Conservation (phyloP, 257 asterid genomes). For the Rauvolfia tetraphylla region DNA sequence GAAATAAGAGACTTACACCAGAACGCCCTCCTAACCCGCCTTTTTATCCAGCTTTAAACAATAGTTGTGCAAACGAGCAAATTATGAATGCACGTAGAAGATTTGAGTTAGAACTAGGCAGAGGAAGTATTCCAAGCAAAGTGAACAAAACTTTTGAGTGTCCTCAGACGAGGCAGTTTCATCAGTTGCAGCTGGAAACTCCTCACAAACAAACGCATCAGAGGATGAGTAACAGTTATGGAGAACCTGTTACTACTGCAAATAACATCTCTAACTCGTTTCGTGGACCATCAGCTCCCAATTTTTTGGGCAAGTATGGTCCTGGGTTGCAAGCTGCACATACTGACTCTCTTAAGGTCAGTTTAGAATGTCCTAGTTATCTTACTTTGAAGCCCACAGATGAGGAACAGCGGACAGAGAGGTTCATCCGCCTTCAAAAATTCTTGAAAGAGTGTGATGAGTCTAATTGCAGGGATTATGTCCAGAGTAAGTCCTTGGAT, state of each 20-base stretch:
- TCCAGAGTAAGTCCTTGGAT: slow-evolving; percentile 54
- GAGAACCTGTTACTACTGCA: slow-evolving; percentile 32
- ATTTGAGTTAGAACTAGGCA: slow-evolving; percentile 82
- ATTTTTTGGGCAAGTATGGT: slow-evolving; percentile 42
- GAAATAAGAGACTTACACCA: slow-evolving; percentile 74
- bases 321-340: slow-evolving; percentile 35
- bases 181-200: slow-evolving; percentile 38
- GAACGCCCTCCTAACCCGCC: slow-evolving; percentile 67
- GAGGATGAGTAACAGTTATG: slow-evolving; percentile 32
- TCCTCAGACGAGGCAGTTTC: slow-evolving; percentile 40
- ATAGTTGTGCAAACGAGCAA: slow-evolving; percentile 60
- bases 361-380: slow-evolving; percentile 40
- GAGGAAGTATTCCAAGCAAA: slow-evolving; percentile 54
- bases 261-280: slow-evolving; percentile 37
- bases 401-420: slow-evolving; percentile 56
- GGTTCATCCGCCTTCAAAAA: slow-evolving; percentile 61
- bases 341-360: slow-evolving; percentile 35
- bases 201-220: slow-evolving; percentile 39
- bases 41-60: slow-evolving; percentile 39
- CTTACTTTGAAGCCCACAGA: slow-evolving; percentile 33
- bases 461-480: slow-evolving; percentile 45
- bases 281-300: slow-evolving; percentile 46
- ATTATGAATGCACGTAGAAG: slow-evolving; percentile 84
- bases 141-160: slow-evolving; percentile 43
- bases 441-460: slow-evolving; percentile 77